These are phyloP conservation scores for Neurospora sp. DNA, from an alignment of 2,329 filamentous ascomycete species.

Conservation along the genomic window DNA sequence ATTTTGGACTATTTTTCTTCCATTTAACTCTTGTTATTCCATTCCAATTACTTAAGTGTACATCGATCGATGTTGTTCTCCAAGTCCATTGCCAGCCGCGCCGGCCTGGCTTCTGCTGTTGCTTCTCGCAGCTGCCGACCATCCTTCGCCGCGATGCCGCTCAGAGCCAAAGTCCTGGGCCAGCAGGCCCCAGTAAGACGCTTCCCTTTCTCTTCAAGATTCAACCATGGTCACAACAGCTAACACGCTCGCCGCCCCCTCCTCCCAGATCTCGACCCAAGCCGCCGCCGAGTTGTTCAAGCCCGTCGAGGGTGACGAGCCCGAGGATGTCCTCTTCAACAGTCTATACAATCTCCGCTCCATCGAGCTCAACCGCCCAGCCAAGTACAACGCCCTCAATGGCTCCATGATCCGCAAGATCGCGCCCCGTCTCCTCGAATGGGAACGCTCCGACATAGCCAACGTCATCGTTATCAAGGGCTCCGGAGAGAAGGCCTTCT, in stretches of 20 bases:
- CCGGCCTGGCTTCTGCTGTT: slow-evolving; percentile 40
- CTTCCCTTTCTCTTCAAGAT: too few species aligned
- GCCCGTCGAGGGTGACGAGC: slow-evolving; percentile 58
- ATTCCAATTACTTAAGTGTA: background rate
- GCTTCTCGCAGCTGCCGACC: slow-evolving; percentile 28
- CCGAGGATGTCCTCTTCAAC: slow-evolving; percentile 88
- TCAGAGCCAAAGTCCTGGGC: slow-evolving; percentile 64
- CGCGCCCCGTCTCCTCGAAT: slow-evolving; percentile 77
- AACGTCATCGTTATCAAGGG: slow-evolving; percentile 92
- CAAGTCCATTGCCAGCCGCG: slow-evolving; percentile 42
- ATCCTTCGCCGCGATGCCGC: slow-evolving; percentile 53
- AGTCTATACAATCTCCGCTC: slow-evolving; percentile 82
- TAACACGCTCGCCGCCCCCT: slow-evolving; percentile 14
- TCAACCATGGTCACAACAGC: background rate
- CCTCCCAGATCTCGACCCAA: slow-evolving; percentile 28
- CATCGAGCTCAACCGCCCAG: slow-evolving; percentile 87
- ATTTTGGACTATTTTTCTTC: background rate
- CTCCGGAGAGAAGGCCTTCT: slow-evolving; percentile 72
- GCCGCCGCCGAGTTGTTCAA: slow-evolving; percentile 28
- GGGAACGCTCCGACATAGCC: slow-evolving; percentile 89
- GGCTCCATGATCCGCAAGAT: slow-evolving; percentile 95
- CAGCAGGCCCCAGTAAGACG: slow-evolving; percentile 34
- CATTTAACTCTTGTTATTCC: background rate
- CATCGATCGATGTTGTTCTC: slow-evolving; percentile 36
- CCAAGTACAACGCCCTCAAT: slow-evolving; percentile 86